These are phyloP conservation scores for Nemania diffusa DNA, from an alignment of 2,329 filamentous ascomycete genomes.

Conservation along the genomic window DNA sequence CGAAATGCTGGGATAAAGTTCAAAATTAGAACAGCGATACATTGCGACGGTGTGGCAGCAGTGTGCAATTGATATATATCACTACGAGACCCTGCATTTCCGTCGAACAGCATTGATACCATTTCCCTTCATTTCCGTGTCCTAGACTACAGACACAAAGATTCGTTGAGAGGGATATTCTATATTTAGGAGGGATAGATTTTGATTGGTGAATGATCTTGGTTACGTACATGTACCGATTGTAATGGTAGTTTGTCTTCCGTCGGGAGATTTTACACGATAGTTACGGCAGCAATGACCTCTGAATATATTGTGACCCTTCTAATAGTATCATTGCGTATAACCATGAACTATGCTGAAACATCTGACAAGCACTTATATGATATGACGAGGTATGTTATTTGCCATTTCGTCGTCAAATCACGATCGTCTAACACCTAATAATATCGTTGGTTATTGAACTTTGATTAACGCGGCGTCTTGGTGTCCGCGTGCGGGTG, in stretches of 20 bases:
- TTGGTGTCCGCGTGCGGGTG: too few species aligned
- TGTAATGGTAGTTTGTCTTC: conserved; percentile 11
- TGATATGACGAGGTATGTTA: too few species aligned
- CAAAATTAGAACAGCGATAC: background rate
- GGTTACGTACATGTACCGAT: conserved; percentile 5
- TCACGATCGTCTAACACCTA: too few species aligned
- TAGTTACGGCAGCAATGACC: conserved; percentile 26
- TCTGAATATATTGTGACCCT: conserved; percentile 23
- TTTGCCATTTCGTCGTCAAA: too few species aligned
- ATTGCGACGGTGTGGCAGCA: background rate
- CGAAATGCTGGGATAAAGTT: conserved; percentile 1
- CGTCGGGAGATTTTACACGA: conserved; percentile 6
- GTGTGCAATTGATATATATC: background rate
- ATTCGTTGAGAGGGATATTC: background rate
- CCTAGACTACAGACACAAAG: conserved; percentile 19
- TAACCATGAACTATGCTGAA: too few species aligned
- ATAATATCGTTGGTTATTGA: too few species aligned
- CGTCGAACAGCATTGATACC: conserved; percentile 29
- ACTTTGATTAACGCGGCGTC: too few species aligned
- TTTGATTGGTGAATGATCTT: conserved; percentile 11
- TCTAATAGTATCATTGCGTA: background rate
- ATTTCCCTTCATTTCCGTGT: conserved; percentile 15
- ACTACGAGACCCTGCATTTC: background rate
- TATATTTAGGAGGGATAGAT: conserved; percentile 3
- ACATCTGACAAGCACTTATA: too few species aligned